Percentiles rank a stretch among this genome's conserved stretches.
Conservation (phyloP, 345 rosid species). For the Angophora floribunda region DNA sequence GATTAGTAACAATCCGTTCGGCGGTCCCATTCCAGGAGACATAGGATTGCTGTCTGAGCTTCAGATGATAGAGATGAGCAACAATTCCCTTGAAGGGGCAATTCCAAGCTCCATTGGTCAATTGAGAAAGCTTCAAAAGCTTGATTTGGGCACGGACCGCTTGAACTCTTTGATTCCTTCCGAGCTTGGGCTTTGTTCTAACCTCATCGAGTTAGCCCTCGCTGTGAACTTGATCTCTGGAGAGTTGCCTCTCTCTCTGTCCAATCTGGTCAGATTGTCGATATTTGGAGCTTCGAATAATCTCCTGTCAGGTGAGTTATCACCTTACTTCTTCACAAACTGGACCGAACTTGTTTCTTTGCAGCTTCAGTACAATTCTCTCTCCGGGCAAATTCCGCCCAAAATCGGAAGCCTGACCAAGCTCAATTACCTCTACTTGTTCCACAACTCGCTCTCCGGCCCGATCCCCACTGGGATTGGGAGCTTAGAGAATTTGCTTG, state of each 20-base stretch:
- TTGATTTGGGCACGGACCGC: constrained; percentile 27
- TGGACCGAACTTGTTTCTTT: constrained; percentile 43
- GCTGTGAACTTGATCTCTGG: constrained; percentile 45
- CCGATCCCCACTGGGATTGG: constrained; percentile 43
- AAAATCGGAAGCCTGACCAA: constrained; percentile 30
- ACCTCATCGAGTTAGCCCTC: constrained; percentile 43
- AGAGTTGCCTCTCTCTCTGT: constrained; percentile 37
- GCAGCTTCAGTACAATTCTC: constrained; percentile 43
- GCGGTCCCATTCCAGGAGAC: constrained; percentile 30
- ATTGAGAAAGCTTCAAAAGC: constrained; percentile 19
- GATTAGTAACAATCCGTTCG: constrained; percentile 18
- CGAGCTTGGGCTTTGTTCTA: constrained; percentile 41
- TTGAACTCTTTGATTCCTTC: constrained; percentile 48
- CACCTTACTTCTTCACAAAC: constrained; percentile 24
- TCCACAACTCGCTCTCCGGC: constrained; percentile 30
- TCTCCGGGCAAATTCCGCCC: constrained; percentile 34
- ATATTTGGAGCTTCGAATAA: constrained; percentile 38
- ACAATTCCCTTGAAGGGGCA: constrained; percentile 32
- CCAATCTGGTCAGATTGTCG: constrained; percentile 20
- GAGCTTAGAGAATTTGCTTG: constrained; percentile 8
- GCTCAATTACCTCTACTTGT: constrained; percentile 28
- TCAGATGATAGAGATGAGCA: constrained; percentile 19
- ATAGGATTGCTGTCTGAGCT: constrained; percentile 31
- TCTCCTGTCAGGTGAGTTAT: constrained; percentile 32
- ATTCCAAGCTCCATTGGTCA: constrained; percentile 54